These are phyloP conservation scores for Venturia aucupariae DNA, from an alignment of 2,329 filamentous ascomycete genomes.

Conservation along the genomic window DNA sequence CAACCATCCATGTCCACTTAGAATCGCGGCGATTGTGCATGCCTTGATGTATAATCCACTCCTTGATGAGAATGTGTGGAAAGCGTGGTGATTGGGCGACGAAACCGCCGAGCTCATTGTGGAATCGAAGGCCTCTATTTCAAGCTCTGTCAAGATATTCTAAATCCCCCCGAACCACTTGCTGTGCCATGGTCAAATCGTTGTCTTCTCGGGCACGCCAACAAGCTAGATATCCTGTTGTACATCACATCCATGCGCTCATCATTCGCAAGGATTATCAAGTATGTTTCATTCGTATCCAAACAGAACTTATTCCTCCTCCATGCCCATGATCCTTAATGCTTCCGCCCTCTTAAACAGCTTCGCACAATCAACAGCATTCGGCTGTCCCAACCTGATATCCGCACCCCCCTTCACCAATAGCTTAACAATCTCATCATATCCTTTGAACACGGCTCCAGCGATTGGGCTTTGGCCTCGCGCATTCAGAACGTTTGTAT, in stretches of 20 bases:
- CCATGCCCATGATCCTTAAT: conserved; percentile 8
- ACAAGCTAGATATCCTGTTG: too few relatives aligned
- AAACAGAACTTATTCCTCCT: neutral
- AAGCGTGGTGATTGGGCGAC: too few relatives aligned
- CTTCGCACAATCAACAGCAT: conserved; percentile 36
- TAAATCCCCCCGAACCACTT: too few relatives aligned
- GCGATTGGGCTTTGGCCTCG: conserved; percentile 59
- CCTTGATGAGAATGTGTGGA: too few relatives aligned
- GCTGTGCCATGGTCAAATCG: too few relatives aligned
- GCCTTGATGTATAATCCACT: neutral
- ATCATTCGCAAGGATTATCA: neutral
- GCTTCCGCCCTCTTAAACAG: conserved; percentile 36
- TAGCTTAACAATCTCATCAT: conserved; percentile 53
- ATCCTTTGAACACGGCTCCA: conserved; percentile 64
- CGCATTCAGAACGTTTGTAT: conserved; percentile 60
- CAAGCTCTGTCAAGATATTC: too few relatives aligned
- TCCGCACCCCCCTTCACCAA: conserved; percentile 36
- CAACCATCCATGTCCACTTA: too few relatives aligned
- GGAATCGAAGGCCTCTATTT: too few relatives aligned
- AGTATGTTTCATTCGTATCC: neutral
- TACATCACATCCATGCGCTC: neutral
- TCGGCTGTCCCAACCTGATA: conserved; percentile 33
- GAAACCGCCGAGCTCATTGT: too few relatives aligned
- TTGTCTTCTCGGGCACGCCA: too few relatives aligned
- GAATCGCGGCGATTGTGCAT: too few relatives aligned